Evolutionary conservation across 2,329 filamentous ascomycete genomes (phyloP).

Genomic region (Sclerotinia nivalis): DNA sequence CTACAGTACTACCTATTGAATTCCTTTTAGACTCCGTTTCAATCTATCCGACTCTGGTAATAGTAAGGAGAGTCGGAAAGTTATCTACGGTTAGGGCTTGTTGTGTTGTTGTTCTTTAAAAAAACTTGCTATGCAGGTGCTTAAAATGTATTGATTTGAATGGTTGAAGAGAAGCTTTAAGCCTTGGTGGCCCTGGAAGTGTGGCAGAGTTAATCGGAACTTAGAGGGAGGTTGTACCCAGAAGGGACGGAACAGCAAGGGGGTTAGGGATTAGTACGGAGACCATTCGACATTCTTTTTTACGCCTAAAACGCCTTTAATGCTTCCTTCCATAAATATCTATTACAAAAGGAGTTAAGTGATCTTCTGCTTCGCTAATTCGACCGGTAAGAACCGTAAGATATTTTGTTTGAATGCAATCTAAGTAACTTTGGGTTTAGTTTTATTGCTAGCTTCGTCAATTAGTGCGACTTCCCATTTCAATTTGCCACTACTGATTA

Average conservation of each 20-base stretch:
- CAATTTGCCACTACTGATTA: slow-evolving; percentile 7
- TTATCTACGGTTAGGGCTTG: background rate
- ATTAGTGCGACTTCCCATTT: background rate
- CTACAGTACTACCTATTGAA: background rate
- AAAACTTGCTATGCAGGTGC: slow-evolving; percentile 3
- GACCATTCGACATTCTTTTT: background rate
- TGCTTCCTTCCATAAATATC: background rate
- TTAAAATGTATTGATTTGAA: background rate
- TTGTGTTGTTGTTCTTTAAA: slow-evolving; percentile 3
- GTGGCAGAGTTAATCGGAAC: background rate
- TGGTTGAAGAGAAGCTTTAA: background rate
- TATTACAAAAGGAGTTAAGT: background rate
- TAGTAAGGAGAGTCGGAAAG: background rate
- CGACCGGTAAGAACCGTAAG: background rate
- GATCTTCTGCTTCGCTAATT: background rate
- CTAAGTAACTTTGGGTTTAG: background rate
- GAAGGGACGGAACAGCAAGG: background rate
- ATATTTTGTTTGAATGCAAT: background rate
- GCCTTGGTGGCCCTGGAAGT: background rate
- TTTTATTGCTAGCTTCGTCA: fast-evolving
- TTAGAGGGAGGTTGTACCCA: background rate
- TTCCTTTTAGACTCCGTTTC: background rate
- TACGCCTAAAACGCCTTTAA: background rate
- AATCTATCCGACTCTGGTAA: background rate
- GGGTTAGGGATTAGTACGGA: background rate